Evolutionary conservation across 768 basidiomycete species (phyloP).

Genomic region (Collybiopsis luxurians): DNA sequence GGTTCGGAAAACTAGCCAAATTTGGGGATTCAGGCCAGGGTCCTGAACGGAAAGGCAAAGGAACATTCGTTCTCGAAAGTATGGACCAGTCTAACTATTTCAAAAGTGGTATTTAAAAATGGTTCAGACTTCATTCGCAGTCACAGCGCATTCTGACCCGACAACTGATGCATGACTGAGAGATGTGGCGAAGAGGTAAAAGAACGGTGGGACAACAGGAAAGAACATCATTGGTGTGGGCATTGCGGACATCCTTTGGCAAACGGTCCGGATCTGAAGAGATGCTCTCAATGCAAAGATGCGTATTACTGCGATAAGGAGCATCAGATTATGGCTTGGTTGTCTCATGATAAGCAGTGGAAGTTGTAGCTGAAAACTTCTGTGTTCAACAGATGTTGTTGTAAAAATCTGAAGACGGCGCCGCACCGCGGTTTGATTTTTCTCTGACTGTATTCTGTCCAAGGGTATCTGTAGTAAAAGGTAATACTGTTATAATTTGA

Average conservation of each 20-base stretch:
- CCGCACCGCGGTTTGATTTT: background rate
- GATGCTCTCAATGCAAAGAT: slow-evolving; percentile 12
- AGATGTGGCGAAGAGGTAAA: slow-evolving; percentile 14
- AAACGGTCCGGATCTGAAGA: background rate
- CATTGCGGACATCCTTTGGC: slow-evolving; percentile 13
- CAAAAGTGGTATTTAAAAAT: background rate
- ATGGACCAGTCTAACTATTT: slow-evolving; percentile 11
- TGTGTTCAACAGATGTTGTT: background rate
- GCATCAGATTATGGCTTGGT: slow-evolving; percentile 17
- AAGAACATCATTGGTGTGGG: slow-evolving; percentile 15
- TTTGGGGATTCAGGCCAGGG: slow-evolving; percentile 18
- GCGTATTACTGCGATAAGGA: slow-evolving; percentile 14
- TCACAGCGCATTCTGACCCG: background rate
- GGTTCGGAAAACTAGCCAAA: slow-evolving; percentile 9
- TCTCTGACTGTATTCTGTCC: too few relatives aligned
- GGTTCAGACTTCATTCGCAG: background rate
- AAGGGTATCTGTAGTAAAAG: too few relatives aligned
- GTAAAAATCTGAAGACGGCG: background rate
- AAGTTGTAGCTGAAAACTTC: background rate
- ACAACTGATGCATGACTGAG: slow-evolving; percentile 10
- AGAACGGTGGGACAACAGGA: slow-evolving; percentile 9
- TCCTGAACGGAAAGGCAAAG: slow-evolving; percentile 11
- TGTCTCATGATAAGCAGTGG: slow-evolving; percentile 14
- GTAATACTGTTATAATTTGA: too few relatives aligned
- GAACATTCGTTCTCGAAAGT: slow-evolving; percentile 14